Base-by-base conservation (phyloP, 176 grass and related monocot genomes). In the Oryza meridionalis region DNA sequence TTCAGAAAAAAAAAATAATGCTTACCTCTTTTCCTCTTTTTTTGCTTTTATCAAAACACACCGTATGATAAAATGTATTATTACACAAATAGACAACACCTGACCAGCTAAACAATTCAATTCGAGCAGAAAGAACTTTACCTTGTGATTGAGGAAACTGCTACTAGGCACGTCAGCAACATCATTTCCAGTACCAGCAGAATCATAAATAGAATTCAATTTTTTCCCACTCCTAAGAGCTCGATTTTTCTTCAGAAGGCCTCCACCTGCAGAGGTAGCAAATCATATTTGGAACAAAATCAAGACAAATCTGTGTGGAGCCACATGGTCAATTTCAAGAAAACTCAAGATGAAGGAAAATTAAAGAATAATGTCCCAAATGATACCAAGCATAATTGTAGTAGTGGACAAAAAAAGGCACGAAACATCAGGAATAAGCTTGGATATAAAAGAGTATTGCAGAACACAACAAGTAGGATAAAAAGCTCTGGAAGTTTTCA, bases 181-280 rank as follows among this genome's bases (percentile, higher is more conserved):
- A 66, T 81, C 87, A 81, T 85, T 92, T 77, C 88, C 74, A 51
- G 70, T 69, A 67, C 82, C 78, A 11, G 71, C 15, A 29, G 70
- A 63, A 67, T 77, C 64, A 89, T 19, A 45, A 13, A 47, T 37
- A 62, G 80, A 78, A 12, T 17, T 62, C 16, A 84, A 61, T 51
- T 88, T 86, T 72, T 75, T 90, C 80, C 79, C 84, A 22, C 69
- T 25, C 1, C 37, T 82, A 6, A 32, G 69, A 63, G 9, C 69
- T 64, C 16, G 37, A 11, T 82, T 82, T 26, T 77, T 72, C 72
- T 85, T 73, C 15, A 21, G 44, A 80, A 31, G 58, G 81, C 70
- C 87, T 87, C 59, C 70, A 55, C 71, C 90, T 91, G 81, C 51
- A 82, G 71, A 55, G 33, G 32, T 22, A 82, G 32, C 53, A 75